Evolutionary conservation across 116 monocot genomes (phyloP).

Genomic region (Zostera marina): DNA sequence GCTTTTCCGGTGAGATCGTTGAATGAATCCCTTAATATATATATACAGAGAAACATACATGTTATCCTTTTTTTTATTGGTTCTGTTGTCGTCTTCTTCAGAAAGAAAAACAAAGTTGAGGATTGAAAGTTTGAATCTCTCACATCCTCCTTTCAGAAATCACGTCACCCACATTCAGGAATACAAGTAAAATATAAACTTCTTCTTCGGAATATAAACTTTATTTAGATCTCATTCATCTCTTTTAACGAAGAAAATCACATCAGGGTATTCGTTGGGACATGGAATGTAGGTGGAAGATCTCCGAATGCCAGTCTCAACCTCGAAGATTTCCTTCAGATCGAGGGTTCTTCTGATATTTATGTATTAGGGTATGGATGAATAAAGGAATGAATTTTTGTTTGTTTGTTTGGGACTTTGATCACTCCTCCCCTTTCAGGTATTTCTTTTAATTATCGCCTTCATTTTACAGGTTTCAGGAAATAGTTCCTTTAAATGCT

Average conservation of each 20-base stretch:
- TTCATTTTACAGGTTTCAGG: conserved; percentile 96
- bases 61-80: neutral
- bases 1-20: neutral
- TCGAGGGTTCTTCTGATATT: conserved; percentile 70
- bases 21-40: too few species aligned
- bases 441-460: neutral
- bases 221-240: neutral
- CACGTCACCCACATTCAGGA: conserved; percentile 28
- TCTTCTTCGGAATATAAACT: neutral
- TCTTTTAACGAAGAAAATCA: neutral
- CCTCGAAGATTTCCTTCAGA: conserved; percentile 68
- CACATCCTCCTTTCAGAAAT: conserved; percentile 5
- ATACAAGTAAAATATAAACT: conserved; percentile 25
- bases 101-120: conserved; percentile 38
- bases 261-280: conserved; percentile 72
- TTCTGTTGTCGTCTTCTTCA: conserved; percentile 16
- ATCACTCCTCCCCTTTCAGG: too few species aligned
- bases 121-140: conserved; percentile 55
- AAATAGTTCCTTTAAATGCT: conserved; percentile 91
- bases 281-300: conserved; percentile 95
- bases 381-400: neutral
- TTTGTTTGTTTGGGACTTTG: too few species aligned
- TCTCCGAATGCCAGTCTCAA: conserved; percentile 57
- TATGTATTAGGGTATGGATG: conserved; percentile 66
- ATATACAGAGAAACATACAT: neutral